phyloP scores from a whole-genome alignment of 768 basidiomycete species.

The Cystofilobasidium bisporidii region DNA sequence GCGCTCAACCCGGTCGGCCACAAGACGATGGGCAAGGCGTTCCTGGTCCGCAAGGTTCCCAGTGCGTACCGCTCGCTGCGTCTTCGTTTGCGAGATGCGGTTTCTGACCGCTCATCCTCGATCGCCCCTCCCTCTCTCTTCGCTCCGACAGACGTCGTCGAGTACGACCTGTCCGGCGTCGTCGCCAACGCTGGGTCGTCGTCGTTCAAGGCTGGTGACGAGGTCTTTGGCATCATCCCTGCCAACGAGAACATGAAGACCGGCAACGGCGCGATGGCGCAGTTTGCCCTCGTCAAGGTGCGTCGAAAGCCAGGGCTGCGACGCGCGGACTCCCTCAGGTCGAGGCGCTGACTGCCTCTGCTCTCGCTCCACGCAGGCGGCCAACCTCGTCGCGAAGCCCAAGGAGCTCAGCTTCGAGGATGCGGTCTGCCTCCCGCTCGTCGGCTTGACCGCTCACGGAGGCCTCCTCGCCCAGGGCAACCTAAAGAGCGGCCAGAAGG shows the following conservation, averaged over 20 bases:
- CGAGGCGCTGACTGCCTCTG: too few relatives aligned
- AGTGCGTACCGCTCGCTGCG: too few relatives aligned
- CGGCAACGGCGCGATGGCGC: background rate
- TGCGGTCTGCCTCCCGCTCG: slow-evolving; percentile 18
- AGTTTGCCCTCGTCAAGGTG: slow-evolving; percentile 14
- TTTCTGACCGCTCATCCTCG: background rate
- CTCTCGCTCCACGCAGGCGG: too few relatives aligned
- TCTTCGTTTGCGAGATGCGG: too few relatives aligned
- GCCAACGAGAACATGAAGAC: slow-evolving; percentile 6
- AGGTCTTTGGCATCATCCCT: slow-evolving; percentile 16
- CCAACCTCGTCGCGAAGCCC: slow-evolving; percentile 17
- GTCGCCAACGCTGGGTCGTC: slow-evolving; percentile 6
- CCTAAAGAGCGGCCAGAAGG: slow-evolving; percentile 12
- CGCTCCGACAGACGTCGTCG: background rate
- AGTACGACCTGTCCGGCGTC: slow-evolving; percentile 24
- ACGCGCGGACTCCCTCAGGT: too few relatives aligned
- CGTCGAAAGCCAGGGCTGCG: too few relatives aligned
- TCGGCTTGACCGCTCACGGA: slow-evolving; percentile 16
- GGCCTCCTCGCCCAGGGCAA: background rate
- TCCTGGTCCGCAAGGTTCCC: background rate
- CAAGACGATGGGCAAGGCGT: slow-evolving; percentile 10
- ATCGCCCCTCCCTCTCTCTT: background rate
- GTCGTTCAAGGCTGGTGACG: slow-evolving; percentile 13
- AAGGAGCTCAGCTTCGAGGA: slow-evolving; percentile 9
- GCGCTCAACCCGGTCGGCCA: slow-evolving; percentile 15